Evolutionary conservation across 1,284 basidiomycete genomes (phyloP), one percentile per base, ranked within the genome.

Genomic region (Ustilago curta): DNA sequence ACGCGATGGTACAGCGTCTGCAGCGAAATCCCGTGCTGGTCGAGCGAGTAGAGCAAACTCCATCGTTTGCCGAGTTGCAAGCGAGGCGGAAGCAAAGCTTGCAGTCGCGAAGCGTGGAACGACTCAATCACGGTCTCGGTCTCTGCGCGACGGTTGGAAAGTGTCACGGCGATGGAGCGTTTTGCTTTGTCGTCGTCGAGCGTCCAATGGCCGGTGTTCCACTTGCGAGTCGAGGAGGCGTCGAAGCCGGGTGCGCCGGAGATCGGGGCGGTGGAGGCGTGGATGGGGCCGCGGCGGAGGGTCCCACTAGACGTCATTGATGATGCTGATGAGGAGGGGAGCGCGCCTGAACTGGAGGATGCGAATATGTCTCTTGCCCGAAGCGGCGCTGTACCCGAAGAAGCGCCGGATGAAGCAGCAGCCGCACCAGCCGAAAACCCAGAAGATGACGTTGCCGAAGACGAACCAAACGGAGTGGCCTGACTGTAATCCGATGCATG

Each of bases 1-100:
- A 82, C 80, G 8, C 69, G 68, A 53, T 81, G 27, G 79, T 83
- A 85, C 0, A 98, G 88, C 0, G 96, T 97, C 42, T 91, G 90
- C 11, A 98, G 87, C 9, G 93, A 95, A 49, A 95, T 94, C 0
- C 96, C 96, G 74, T 98, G 93, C 83, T 97, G 95, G 80, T 99
- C 96, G 18, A 97, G 87, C 11, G 93, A 95, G 86, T 97, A 98
- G 1, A 97, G 86, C 3, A 98, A 87, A 0, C 89, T 89, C 96
- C 96, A 98, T n/a, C 88, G 87, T 7, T 88, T 88, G 0, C 92
- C 89, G 5, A 98, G 89, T 4, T 92, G 90, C 18, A 91, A 88
- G 18, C 97, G 88, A 0, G 94, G 90, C 0, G 96, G 93, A 1
- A 98, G 63, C 18, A 62, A 31, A 4, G 81, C 77, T 53, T 83